Conservation (phyloP, 768 basidiomycete genomes). For the Hypholoma sublateritium region DNA sequence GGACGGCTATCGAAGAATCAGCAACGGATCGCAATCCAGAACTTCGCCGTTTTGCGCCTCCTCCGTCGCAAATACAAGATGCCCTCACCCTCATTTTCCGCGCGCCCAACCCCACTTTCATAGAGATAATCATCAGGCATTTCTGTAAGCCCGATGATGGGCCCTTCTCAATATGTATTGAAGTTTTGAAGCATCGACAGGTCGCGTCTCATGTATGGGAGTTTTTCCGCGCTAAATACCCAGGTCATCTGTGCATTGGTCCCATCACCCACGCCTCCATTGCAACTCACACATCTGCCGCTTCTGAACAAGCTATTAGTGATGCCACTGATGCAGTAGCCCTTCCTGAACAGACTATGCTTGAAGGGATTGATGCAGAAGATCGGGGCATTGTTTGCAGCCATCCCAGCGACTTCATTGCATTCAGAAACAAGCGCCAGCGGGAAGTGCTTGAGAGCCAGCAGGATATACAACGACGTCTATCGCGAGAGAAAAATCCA, state of each 20-base stretch:
- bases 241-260: neutral
- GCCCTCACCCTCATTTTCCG: constrained; percentile 2
- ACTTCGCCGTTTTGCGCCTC: constrained; percentile 5
- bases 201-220: neutral
- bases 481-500: neutral
- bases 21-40: neutral
- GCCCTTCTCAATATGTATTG: neutral
- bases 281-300: neutral
- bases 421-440: neutral
- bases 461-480: neutral
- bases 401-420: constrained; percentile 8
- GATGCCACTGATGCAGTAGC: neutral
- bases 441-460: constrained; percentile 1
- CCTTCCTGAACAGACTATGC: constrained; percentile 9
- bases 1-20: constrained; percentile 7
- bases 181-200: constrained; percentile 2
- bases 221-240: neutral
- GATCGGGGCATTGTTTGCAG: neutral
- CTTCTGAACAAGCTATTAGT: neutral
- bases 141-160: neutral
- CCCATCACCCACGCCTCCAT: no score
- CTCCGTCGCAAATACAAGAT: constrained; percentile 2
- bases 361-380: neutral
- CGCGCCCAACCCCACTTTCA: neutral
- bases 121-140: neutral